Evolutionary conservation across 495 filamentous ascomycete species (phyloP), one percentile per base, ranked within the genome.

Genomic region (Elasticomyces elasticus): DNA sequence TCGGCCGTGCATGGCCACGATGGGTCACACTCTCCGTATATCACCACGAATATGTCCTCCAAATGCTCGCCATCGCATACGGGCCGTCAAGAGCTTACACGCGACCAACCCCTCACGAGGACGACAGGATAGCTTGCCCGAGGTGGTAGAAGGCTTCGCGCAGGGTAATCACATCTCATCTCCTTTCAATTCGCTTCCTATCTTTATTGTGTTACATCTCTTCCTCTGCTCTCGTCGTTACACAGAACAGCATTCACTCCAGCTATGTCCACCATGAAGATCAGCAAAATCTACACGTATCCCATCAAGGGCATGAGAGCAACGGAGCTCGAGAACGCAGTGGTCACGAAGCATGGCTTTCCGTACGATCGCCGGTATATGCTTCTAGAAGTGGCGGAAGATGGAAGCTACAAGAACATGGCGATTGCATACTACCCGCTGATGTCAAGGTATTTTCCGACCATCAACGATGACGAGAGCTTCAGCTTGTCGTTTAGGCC

Each of bases 261-360:
- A n/a, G n/a, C n/a, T n/a, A n/a, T n/a, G n/a, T n/a, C 19, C 51
- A 45, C 10, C 22, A 59, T 62, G 52, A 51, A 59, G 47, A 56
- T 62, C 40, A 22, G 19, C 37, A 44, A 92, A 84, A 75, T 96
- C 28, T 92, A 87, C 69, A 74, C 86, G 38, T 94, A 95, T 65
- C 89, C 90, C 51, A 86, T 96, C 72, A 96, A 95, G 63, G 88
- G 83, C 1, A 76, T 95, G 0, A 80, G 84, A 5, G 80, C 77
- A 5, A 78, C 86, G 26, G 52, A 74, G 24, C 65, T 95, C 31
- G 41, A 69, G 2, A 62, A 71, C 20, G 76, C 84, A 11, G 55
- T 69, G 6, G 63, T 90, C 30, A 82, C 80, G 1, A 67, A 74
- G n/a, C 75, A 80, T 56, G 89, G 89, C 12, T 77, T 94, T 54